These are phyloP conservation scores for Brassica incana DNA, from an alignment of 345 rosid genomes.

Conservation along the genomic window DNA sequence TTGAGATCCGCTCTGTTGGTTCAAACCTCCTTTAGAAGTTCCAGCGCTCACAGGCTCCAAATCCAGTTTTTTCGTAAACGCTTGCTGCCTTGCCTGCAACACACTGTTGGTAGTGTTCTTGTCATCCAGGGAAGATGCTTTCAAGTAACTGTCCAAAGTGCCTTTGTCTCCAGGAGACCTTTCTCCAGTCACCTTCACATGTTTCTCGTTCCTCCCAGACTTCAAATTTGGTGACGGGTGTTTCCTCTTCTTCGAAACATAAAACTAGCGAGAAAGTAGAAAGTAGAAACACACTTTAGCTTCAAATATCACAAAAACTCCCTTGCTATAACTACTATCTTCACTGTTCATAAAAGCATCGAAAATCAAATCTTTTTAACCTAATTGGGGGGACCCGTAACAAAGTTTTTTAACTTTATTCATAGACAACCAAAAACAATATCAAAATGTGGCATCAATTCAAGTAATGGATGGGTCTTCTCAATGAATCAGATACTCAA, in stretches of 20 bases:
- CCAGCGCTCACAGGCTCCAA: slow-evolving; percentile 36
- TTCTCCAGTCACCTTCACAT: slow-evolving; percentile 49
- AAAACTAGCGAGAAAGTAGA: slow-evolving; percentile 53
- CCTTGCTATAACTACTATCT: not conserved
- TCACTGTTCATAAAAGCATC: not conserved
- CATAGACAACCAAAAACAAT: not conserved
- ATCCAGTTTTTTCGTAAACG: slow-evolving; percentile 49
- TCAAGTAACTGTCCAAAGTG: slow-evolving; percentile 64
- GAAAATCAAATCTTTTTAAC: not conserved
- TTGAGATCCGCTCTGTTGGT: slow-evolving; percentile 36
- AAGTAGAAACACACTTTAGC: slow-evolving; percentile 1
- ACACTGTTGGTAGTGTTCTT: slow-evolving; percentile 22
- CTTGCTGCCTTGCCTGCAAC: slow-evolving; percentile 43
- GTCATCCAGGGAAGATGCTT: slow-evolving; percentile 46
- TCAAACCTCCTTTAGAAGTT: slow-evolving; percentile 36
- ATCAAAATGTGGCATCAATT: not conserved
- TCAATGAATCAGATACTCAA: not conserved
- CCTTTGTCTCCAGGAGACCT: slow-evolving; percentile 71
- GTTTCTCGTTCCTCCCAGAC: slow-evolving; percentile 53
- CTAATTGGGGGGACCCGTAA: not conserved
- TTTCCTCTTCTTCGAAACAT: slow-evolving; percentile 76
- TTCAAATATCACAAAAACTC: slow-evolving; percentile 9
- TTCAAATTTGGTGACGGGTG: slow-evolving; percentile 61
- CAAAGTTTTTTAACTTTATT: not conserved
- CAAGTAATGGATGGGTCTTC: slow-evolving; percentile 10